Conservation (phyloP, 768 basidiomycete genomes). For the Panus rudis region DNA sequence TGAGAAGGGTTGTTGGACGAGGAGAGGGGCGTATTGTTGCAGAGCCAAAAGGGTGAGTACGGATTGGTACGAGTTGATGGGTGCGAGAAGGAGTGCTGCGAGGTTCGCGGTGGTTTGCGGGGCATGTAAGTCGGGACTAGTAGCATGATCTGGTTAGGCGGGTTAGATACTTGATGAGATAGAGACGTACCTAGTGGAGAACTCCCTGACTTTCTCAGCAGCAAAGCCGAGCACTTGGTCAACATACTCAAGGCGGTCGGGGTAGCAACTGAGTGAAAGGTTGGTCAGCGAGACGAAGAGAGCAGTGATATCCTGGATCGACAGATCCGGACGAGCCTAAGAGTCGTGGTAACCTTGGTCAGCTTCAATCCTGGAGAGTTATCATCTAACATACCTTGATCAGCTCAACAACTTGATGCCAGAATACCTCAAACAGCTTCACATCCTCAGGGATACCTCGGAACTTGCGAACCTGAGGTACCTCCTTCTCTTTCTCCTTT, state of each 20-base stretch:
- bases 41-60: slow-evolving; percentile 96
- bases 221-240: slow-evolving; percentile 93
- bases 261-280: slow-evolving; percentile 93
- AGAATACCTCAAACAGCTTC: slow-evolving; percentile 95
- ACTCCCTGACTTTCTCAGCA: slow-evolving; percentile 79
- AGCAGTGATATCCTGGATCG: slow-evolving; percentile 96
- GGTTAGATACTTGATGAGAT: not conserved
- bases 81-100: slow-evolving; percentile 85
- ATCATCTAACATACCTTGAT: slow-evolving; percentile 65
- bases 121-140: slow-evolving; percentile 81
- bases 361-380: not conserved
- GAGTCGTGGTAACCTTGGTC: not conserved
- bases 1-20: slow-evolving; percentile 80
- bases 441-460: slow-evolving; percentile 94
- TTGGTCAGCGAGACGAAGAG: slow-evolving; percentile 93
- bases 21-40: slow-evolving; percentile 79
- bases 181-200: slow-evolving; percentile 57
- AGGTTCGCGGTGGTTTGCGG: slow-evolving; percentile 85
- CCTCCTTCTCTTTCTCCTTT: slow-evolving; percentile 17
- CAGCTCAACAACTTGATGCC: slow-evolving; percentile 96
- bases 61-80: slow-evolving; percentile 94
- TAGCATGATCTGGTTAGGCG: slow-evolving; percentile 6
- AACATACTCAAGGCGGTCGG: slow-evolving; percentile 93
- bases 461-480: slow-evolving; percentile 61
- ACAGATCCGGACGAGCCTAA: slow-evolving; percentile 93